Evolutionary conservation across 768 basidiomycete species (phyloP), one percentile per base, ranked within the genome.

Genomic region (Candolleomyces eurysporus): DNA sequence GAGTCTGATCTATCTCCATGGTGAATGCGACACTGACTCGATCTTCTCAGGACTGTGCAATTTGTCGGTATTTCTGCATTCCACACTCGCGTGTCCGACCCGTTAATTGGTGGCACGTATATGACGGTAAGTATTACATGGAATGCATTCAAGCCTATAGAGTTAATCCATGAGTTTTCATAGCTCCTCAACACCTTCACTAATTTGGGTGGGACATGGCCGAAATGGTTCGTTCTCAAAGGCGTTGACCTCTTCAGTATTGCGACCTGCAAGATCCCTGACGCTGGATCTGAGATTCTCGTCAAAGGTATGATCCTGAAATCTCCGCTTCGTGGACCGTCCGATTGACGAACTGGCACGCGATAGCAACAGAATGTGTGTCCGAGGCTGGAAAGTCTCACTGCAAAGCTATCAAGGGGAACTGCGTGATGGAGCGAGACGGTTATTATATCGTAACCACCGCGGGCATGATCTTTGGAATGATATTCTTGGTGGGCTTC

Each of bases 61-160:
- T 99, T 98, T 70, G 96, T 98, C 19, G 95, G 97, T 9, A 94
- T 98, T 63, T 93, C 95, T n/a, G 97, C 97, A 3, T 99, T 98
- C 83, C 97, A 98, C 68, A 98, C 95, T 3, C 86, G 91, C 58
- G 88, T 99, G 42, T 94, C 97, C 0, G 97, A 99, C 70, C 97
- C 97, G 0, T 70, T 97, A 13, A 97, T 99, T 57, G 97, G 97
- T 31, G 97, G 97, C 55, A 99, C 97, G 0, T 99, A 99, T 74
- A 99, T 99, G 97, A 99, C 97, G 13, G 96, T 95, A 68, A 64
- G 87, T 76, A 32, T 10, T n/a, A 30, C 16, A 40, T 46, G 53
- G 48, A 13, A 58, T 36, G 17, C 36, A 32, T 50, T 30, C 19
- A 26, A 13, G 30, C 48, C n/a, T 53, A 40, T 22, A 63, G 54